phyloP scores from a whole-genome alignment of 257 asterid genomes.

The Avicennia marina region DNA sequence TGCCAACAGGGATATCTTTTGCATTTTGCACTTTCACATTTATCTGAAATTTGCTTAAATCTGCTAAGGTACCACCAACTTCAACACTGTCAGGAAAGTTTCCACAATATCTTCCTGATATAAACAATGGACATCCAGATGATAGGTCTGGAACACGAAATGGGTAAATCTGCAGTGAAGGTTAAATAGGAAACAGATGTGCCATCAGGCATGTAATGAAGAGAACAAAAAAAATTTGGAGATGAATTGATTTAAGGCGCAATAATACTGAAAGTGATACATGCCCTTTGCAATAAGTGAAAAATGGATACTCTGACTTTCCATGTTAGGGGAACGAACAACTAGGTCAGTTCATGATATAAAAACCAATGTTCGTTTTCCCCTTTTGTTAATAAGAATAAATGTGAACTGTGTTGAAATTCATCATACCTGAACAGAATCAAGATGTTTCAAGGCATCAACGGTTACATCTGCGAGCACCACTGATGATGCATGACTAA shows the following conservation, averaged over 20 bases:
- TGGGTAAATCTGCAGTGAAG: conserved; percentile 61
- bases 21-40: conserved; percentile 52
- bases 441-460: conserved; percentile 55
- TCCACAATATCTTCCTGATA: conserved; percentile 74
- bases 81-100: conserved; percentile 52
- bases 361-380: neutral
- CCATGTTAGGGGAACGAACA: neutral
- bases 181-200: neutral
- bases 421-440: conserved; percentile 69
- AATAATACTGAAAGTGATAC: too few relatives aligned
- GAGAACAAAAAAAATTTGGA: neutral
- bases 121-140: conserved; percentile 55
- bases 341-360: too few relatives aligned
- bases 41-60: conserved; percentile 39
- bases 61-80: conserved; percentile 57
- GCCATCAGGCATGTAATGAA: neutral
- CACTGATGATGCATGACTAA: conserved; percentile 55
- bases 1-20: conserved; percentile 64
- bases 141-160: conserved; percentile 56
- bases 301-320: neutral
- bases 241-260: neutral
- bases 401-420: neutral
- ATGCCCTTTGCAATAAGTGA: too few relatives aligned
- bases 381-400: neutral
- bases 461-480: conserved; percentile 54